Evolutionary conservation across 1,284 basidiomycete genomes (phyloP), one percentile per base, ranked within the genome.

Genomic region (Sporisorium graminicola): DNA sequence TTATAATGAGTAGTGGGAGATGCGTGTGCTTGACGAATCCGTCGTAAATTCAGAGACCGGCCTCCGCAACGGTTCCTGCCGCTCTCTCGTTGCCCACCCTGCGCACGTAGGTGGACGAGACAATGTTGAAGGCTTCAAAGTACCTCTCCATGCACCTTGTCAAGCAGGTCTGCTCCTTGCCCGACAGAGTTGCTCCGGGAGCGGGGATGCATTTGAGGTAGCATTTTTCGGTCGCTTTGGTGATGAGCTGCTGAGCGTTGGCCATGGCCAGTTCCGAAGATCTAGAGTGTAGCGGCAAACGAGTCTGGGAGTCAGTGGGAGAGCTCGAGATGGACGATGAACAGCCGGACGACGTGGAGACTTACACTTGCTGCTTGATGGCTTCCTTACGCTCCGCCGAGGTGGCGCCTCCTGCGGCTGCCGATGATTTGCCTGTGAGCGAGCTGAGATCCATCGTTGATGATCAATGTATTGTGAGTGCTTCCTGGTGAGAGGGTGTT

Each of bases 41-140:
- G 22, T n/a, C n/a, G n/a, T n/a, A n/a, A n/a, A 6, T 37, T 54
- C 57, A 75, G 42, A 75, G 73, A 13, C 73, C 73, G 20, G 67
- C 73, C 46, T 75, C 73, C 16, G 67, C 70, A 16, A 79, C 57
- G 18, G 71, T 57, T 0, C 78, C 78, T 7, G 77, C 72, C 20
- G 74, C 76, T 20, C 82, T 63, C 66, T 82, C 78, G 46, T 69
- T 74, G 13, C 74, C 63, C 26, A 84, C 74, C 31, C 79, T 65
- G 33, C 74, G 59, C 33, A 82, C 80, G 50, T 84, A 84, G 24
- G 81, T 77, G 31, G 68, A 68, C 29, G 74, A 77, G 52, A 82
- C 80, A 50, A 82, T 69, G 77, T 83, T 84, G 70, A 83, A 83
- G 26, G 82, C 82, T 51, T 84, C 82, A 76, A 84, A 84, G 70